phyloP scores from a whole-genome alignment of 768 basidiomycete species.

The Asterophora parasitica region DNA sequence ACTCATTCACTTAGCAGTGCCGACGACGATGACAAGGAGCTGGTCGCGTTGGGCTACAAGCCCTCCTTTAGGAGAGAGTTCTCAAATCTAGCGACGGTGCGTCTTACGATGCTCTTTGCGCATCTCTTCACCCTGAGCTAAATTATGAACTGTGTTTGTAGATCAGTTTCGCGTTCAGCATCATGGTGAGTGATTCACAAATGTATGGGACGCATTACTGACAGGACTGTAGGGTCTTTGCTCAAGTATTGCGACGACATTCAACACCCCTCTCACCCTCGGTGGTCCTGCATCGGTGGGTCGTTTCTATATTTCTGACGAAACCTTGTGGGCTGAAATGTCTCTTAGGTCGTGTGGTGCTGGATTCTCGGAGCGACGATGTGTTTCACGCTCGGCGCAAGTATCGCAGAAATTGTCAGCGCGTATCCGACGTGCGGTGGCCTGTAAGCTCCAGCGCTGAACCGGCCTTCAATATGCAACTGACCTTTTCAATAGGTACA shows the following conservation, averaged over 20 bases:
- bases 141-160: conserved; percentile 20
- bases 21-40: conserved; percentile 60
- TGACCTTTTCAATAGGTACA: conserved; percentile 42
- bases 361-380: conserved; percentile 70
- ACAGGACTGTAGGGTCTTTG: conserved; percentile 49
- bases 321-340: conserved; percentile 1
- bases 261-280: conserved; percentile 66
- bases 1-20: conserved; percentile 18
- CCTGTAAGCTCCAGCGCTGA: conserved; percentile 37
- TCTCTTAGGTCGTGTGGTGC: conserved; percentile 55
- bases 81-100: conserved; percentile 72
- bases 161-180: conserved; percentile 77
- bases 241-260: conserved; percentile 73
- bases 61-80: conserved; percentile 86
- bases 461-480: background rate
- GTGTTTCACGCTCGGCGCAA: conserved; percentile 71
- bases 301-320: conserved; percentile 3
- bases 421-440: conserved; percentile 74
- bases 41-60: conserved; percentile 65
- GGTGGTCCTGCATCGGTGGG: conserved; percentile 67
- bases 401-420: conserved; percentile 74
- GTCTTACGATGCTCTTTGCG: conserved; percentile 14
- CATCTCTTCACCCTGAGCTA: background rate
- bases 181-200: conserved; percentile 44
- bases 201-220: background rate